phyloP scores from a whole-genome alignment of 2,329 filamentous ascomycete species.

The Aspergillus novoparasiticus region DNA sequence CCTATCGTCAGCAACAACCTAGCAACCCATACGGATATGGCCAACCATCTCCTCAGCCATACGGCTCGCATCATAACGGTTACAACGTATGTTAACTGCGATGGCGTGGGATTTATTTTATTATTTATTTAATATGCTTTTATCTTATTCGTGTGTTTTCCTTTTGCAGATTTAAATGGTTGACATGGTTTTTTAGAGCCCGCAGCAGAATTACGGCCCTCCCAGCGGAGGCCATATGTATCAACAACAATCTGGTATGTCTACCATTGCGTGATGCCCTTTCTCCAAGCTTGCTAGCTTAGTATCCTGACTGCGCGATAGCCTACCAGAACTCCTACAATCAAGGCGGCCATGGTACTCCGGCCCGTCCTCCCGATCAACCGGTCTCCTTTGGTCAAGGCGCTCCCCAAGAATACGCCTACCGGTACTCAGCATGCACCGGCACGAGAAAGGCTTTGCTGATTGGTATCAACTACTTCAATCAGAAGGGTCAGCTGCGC shows the following conservation, averaged over 20 bases:
- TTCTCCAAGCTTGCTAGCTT: not conserved
- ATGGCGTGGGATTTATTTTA: not conserved
- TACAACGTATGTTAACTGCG: slow-evolving; percentile 39
- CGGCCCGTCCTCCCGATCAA: slow-evolving; percentile 66
- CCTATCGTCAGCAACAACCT: slow-evolving; percentile 44
- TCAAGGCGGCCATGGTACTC: slow-evolving; percentile 56
- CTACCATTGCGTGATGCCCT: not conserved
- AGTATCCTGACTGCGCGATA: slow-evolving; percentile 2
- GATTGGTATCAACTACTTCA: slow-evolving; percentile 96
- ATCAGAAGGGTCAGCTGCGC: slow-evolving; percentile 83
- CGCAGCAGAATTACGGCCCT: slow-evolving; percentile 36
- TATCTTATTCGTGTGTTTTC: not conserved
- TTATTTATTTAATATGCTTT: not conserved
- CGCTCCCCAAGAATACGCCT: slow-evolving; percentile 77
- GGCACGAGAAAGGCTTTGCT: slow-evolving; percentile 85
- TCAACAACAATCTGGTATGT: slow-evolving; percentile 44
- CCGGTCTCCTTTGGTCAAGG: slow-evolving; percentile 77
- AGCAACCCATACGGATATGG: slow-evolving; percentile 46
- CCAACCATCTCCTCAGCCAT: slow-evolving; percentile 46
- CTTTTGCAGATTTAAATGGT: slow-evolving; percentile 1
- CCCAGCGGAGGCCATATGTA: slow-evolving; percentile 42
- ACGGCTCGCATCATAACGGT: slow-evolving; percentile 33
- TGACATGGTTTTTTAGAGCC: slow-evolving; percentile 25
- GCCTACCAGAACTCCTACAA: slow-evolving; percentile 57
- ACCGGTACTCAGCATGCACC: slow-evolving; percentile 89